Evolutionary conservation across 768 basidiomycete genomes (phyloP).

Genomic region (Rossbeevera mucosa): DNA sequence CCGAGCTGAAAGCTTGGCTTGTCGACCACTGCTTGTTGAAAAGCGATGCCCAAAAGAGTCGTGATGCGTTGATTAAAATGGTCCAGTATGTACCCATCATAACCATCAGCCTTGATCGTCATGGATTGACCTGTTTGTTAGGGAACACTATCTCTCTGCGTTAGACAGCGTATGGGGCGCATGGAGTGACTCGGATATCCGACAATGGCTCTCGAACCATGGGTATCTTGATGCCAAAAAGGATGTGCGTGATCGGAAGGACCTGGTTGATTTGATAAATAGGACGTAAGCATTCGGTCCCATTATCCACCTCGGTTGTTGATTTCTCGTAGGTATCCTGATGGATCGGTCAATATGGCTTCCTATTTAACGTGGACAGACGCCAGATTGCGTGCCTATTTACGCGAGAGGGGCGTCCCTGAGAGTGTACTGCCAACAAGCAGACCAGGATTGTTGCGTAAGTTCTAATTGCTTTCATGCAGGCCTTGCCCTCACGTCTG

Average conservation of each 20-base stretch:
- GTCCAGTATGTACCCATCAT: slow-evolving; percentile 44
- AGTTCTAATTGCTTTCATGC: slow-evolving; percentile 15
- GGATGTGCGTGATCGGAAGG: slow-evolving; percentile 63
- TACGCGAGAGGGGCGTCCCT: slow-evolving; percentile 69
- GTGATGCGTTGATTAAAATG: slow-evolving; percentile 76
- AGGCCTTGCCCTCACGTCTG: neutral
- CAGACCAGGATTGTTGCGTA: slow-evolving; percentile 78
- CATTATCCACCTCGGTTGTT: neutral
- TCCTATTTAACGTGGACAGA: slow-evolving; percentile 90
- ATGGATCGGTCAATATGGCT: slow-evolving; percentile 41
- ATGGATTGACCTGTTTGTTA: slow-evolving; percentile 18
- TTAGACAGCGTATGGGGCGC: slow-evolving; percentile 57
- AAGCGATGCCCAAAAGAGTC: slow-evolving; percentile 56
- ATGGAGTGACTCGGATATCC: slow-evolving; percentile 74
- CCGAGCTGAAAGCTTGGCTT: slow-evolving; percentile 74
- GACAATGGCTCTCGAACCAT: slow-evolving; percentile 68
- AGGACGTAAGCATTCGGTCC: slow-evolving; percentile 48
- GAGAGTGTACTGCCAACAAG: slow-evolving; percentile 62
- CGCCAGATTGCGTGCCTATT: slow-evolving; percentile 84
- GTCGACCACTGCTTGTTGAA: slow-evolving; percentile 70
- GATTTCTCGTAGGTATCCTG: slow-evolving; percentile 45
- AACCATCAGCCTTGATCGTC: no score
- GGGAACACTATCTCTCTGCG: slow-evolving; percentile 64
- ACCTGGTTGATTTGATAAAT: slow-evolving; percentile 68
- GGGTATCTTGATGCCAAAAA: slow-evolving; percentile 51